Conservation (phyloP, 176 grass and related monocot species). For the Themeda triandra region DNA sequence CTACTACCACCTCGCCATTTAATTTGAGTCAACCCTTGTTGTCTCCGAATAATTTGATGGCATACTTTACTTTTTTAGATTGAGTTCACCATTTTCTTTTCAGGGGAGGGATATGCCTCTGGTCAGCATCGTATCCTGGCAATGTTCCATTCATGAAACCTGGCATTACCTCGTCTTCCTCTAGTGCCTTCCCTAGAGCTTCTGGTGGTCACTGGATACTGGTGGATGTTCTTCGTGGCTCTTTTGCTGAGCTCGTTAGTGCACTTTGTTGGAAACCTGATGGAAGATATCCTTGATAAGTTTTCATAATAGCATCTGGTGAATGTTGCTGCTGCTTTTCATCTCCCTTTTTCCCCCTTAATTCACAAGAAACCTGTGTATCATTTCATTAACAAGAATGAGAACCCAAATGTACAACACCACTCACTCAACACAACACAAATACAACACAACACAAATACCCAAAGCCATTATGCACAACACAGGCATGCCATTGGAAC, state of each 20-base stretch:
- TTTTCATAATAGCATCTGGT: constrained; percentile 3
- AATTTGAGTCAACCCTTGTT: constrained; percentile 12
- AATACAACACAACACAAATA: too few relatives aligned
- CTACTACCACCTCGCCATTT: constrained; percentile 8
- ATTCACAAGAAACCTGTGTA: not conserved
- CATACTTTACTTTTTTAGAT: not conserved
- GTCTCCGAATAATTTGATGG: not conserved
- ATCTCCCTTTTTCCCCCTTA: not conserved
- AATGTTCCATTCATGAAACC: constrained; percentile 70
- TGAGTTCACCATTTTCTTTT: constrained; percentile 18
- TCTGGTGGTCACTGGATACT: constrained; percentile 71
- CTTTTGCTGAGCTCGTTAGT: constrained; percentile 58
- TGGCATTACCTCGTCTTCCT: constrained; percentile 47
- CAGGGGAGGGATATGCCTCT: constrained; percentile 89
- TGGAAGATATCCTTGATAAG: constrained; percentile 88
- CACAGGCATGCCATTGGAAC: not conserved
- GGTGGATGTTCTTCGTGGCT: constrained; percentile 69
- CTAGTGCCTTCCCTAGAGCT: constrained; percentile 64
- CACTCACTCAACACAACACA: not conserved
- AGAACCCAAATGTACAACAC: not conserved
- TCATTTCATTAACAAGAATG: not conserved
- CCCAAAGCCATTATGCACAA: too few relatives aligned
- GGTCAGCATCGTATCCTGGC: constrained; percentile 92
- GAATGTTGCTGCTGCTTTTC: constrained; percentile 11
- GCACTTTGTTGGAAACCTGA: constrained; percentile 85